Conservation (phyloP, 208 protist genomes). For the Trypanosoma grayi region DNA sequence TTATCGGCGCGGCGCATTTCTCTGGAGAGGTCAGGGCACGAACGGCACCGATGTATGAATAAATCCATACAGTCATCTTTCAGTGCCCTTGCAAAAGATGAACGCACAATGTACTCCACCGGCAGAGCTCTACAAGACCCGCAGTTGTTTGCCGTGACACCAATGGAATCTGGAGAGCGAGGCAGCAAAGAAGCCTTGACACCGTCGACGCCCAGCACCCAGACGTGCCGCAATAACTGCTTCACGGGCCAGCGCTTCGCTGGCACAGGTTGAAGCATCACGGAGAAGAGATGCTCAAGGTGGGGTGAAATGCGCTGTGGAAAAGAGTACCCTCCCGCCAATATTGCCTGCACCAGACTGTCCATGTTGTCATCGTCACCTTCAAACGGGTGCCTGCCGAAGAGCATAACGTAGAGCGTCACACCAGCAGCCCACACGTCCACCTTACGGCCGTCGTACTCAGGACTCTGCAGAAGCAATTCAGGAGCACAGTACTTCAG, state of each 20-base stretch:
- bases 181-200: no score
- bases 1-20: not conserved
- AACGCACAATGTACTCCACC: constrained; percentile 2
- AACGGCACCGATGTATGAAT: constrained; percentile 15
- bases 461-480: constrained; percentile 56
- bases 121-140: not conserved
- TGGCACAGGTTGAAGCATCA: constrained; percentile 78
- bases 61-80: constrained; percentile 6
- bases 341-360: constrained; percentile 56
- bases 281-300: constrained; percentile 54
- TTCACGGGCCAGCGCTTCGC: constrained; percentile 68
- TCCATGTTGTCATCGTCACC: constrained; percentile 40
- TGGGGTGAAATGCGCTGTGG: constrained; percentile 45
- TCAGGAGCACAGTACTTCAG: constrained; percentile 84
- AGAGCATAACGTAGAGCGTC: constrained; percentile 90
- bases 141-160: not conserved
- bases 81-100: constrained; percentile 12
- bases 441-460: constrained; percentile 88
- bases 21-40: constrained; percentile 12
- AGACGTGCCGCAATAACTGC: constrained; percentile 74
- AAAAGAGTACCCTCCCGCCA: constrained; percentile 44
- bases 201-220: constrained; percentile 35
- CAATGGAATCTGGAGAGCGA: not conserved
- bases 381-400: constrained; percentile 91
- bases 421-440: constrained; percentile 90